Conservation (phyloP, 2,329 filamentous ascomycete species). For the Aspergillus uvarum region DNA sequence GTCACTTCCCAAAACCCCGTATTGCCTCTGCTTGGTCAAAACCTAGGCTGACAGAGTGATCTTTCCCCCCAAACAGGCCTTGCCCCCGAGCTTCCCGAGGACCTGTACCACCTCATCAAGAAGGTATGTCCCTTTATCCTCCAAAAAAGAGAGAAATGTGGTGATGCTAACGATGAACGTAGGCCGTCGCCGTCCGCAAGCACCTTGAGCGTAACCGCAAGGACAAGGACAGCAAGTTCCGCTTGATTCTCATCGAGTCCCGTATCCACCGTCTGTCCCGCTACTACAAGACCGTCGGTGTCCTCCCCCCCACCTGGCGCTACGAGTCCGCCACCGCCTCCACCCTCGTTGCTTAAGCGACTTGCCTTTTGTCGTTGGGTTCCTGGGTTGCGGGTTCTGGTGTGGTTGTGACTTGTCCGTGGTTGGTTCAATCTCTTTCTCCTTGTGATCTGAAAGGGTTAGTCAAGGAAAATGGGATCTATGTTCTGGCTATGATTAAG, state of each 20-base stretch:
- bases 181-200: slow-evolving; percentile 99
- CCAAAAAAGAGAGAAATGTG: background rate
- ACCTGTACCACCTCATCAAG: slow-evolving; percentile 99
- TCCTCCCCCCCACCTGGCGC: slow-evolving; percentile 89
- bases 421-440: background rate
- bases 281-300: slow-evolving; percentile 97
- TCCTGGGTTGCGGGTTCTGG: background rate
- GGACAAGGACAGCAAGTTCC: slow-evolving; percentile 99
- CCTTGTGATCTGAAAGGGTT: background rate
- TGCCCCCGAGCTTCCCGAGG: slow-evolving; percentile 97
- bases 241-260: slow-evolving; percentile 99
- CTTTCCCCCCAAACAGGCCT: slow-evolving; percentile 69
- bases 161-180: slow-evolving; percentile 8
- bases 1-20: slow-evolving; percentile 26
- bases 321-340: slow-evolving; percentile 97
- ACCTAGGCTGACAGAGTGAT: slow-evolving; percentile 86
- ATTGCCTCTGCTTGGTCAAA: slow-evolving; percentile 82
- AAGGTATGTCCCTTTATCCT: slow-evolving; percentile 66
- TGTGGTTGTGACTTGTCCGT: background rate
- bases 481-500: background rate
- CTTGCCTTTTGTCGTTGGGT: background rate
- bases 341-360: slow-evolving; percentile 81
- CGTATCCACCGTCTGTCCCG: slow-evolving; percentile 99
- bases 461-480: background rate
- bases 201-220: slow-evolving; percentile 99